Conservation (phyloP, 1,284 basidiomycete species). For the Marasmius sp. region DNA sequence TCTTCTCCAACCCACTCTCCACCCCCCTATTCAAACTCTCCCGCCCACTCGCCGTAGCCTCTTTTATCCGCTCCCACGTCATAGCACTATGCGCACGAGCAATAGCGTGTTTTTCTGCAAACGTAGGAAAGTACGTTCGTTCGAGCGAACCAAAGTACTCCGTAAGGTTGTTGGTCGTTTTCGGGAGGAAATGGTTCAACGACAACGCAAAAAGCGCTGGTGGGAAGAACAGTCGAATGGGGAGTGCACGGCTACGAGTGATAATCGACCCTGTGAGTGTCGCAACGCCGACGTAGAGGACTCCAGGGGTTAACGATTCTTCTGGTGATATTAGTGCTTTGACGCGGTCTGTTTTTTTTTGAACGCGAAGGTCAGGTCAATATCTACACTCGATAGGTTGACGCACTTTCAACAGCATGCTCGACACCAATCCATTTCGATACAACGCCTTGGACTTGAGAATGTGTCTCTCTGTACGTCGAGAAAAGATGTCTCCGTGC, state of each 20-base stretch:
- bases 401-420: conserved; percentile 80
- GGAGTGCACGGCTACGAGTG: conserved; percentile 71
- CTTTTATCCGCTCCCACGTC: conserved; percentile 52
- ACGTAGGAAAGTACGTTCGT: conserved; percentile 62
- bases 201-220: conserved; percentile 67
- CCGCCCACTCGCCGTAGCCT: conserved; percentile 39
- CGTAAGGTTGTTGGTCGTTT: conserved; percentile 71
- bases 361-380: no score
- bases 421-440: conserved; percentile 83
- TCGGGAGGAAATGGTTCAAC: conserved; percentile 78
- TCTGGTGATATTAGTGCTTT: conserved; percentile 78
- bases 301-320: conserved; percentile 82
- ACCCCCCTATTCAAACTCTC: conserved; percentile 48
- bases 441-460: conserved; percentile 68
- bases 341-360: conserved; percentile 72
- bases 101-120: conserved; percentile 69
- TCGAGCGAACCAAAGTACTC: conserved; percentile 71
- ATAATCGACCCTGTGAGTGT: conserved; percentile 86
- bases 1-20: conserved; percentile 48
- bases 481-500: conserved; percentile 58
- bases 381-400: no score
- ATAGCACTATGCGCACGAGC: conserved; percentile 63
- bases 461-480: conserved; percentile 55
- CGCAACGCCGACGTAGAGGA: conserved; percentile 86
- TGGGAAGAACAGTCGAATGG: conserved; percentile 68